Conservation (phyloP, 176 grass and related monocot genomes). For the Eragrostis nindensis region DNA sequence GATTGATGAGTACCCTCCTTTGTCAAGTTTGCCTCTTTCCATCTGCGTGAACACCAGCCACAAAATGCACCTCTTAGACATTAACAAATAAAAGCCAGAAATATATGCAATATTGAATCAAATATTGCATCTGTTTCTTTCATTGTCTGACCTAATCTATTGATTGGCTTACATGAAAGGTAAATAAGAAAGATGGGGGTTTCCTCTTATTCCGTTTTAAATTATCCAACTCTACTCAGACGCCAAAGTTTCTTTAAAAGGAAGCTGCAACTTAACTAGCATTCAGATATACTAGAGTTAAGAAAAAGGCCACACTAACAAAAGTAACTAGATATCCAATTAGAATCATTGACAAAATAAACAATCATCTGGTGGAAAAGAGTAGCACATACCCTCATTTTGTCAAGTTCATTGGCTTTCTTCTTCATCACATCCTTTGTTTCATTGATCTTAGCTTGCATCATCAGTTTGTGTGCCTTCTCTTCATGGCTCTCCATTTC, state of each 20-base stretch:
- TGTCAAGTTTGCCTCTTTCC: constrained; percentile 78
- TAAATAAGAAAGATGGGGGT: background rate
- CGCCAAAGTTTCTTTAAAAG: background rate
- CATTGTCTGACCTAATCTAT: background rate
- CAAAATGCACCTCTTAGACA: constrained; percentile 27
- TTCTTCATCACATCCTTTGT: constrained; percentile 90
- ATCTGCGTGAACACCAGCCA: constrained; percentile 50
- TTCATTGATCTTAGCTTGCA: constrained; percentile 87
- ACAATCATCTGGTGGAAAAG: constrained; percentile 20
- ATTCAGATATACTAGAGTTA: background rate
- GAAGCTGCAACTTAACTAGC: background rate
- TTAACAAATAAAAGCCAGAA: constrained; percentile 22
- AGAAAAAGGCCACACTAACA: background rate
- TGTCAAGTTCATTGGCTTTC: constrained; percentile 85
- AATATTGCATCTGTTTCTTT: background rate
- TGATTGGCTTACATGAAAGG: background rate
- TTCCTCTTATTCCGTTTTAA: background rate
- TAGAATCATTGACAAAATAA: constrained; percentile 18
- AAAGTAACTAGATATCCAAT: background rate
- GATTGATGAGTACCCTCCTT: constrained; percentile 78
- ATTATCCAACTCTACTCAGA: background rate
- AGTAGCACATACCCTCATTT: constrained; percentile 64
- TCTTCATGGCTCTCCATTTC: constrained; percentile 92
- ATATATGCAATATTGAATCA: background rate
- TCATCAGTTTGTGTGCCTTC: constrained; percentile 76